Evolutionary conservation across 257 asterid genomes (phyloP).

Genomic region (Solanum virginianum): DNA sequence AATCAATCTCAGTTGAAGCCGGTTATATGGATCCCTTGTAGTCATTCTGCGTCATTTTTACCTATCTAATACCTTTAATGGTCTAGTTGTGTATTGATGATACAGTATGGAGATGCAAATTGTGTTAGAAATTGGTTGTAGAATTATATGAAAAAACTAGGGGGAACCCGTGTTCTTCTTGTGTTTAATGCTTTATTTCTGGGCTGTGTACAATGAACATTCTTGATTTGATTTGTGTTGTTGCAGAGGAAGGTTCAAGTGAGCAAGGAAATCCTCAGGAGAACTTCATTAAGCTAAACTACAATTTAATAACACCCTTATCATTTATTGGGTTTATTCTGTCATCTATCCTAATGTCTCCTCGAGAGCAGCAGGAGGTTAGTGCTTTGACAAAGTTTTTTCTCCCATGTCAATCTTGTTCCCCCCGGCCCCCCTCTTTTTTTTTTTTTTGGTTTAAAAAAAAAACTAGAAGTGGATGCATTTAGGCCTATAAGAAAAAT

Average conservation of each 20-base stretch:
- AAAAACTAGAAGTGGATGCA: neutral
- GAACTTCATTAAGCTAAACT: slow-evolving; percentile 8
- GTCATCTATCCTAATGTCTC: slow-evolving; percentile 1
- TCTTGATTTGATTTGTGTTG: neutral
- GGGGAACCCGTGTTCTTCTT: neutral
- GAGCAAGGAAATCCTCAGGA: slow-evolving; percentile 26
- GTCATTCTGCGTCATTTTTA: neutral
- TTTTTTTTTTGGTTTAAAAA: neutral
- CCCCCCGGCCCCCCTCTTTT: neutral
- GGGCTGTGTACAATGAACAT: neutral
- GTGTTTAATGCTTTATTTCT: neutral
- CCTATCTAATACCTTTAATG: neutral
- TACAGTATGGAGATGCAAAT: neutral
- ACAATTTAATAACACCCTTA: slow-evolving; percentile 7
- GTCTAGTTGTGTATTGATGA: neutral
- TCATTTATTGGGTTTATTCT: slow-evolving; percentile 17
- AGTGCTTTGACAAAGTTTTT: neutral
- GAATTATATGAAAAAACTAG: neutral
- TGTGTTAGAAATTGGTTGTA: neutral
- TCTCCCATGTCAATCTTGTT: neutral
- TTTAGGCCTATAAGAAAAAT: neutral
- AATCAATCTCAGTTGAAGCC: neutral
- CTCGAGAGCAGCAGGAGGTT: slow-evolving; percentile 47
- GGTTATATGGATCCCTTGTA: neutral
- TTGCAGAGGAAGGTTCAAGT: slow-evolving; percentile 37